Base-by-base conservation (phyloP, 2,329 filamentous ascomycete species). In the Aspergillus piperis region DNA sequence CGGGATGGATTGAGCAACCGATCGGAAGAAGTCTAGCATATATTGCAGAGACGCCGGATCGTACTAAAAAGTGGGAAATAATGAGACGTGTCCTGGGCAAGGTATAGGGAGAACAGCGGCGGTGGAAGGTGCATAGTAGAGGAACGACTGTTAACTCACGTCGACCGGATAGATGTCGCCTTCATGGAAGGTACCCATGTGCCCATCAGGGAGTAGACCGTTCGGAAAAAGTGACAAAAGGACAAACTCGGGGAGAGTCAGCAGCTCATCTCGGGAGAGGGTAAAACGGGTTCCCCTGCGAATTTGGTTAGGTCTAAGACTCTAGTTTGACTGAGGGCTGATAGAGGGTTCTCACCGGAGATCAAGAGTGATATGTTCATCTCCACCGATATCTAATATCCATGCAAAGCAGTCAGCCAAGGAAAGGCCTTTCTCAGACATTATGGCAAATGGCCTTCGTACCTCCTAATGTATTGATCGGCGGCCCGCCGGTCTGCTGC, bases 21-120 rank as follows among this genome's bases (percentile, higher is more conserved):
- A 88, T 66, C 95, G 90, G 82, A 99, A 99, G 79, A 99, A 99
- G 71, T 97, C 94, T 66, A 99, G 86, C 95, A 99, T 99, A 81
- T 98, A 99, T 79, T 98, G 92, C 58, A 99, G 86, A 51, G 94
- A 98, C 56, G 89, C 88, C 23, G 95, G 94, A 77, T 99, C 95
- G 80, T 98, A 99, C 95, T 99, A 80, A 69, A 78, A 80, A 32
- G 68, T 62, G 69, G 49, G 42, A 64, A 60, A 51, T 63, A 60
- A 52, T 63, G 53, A 64, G 65, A 48, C 38, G 11, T 39, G 50
- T 5, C 23, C 39, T 27, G 25, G 41, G 38, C 10, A 36, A 32
- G 19, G 11, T 23, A 10, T 17, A 47, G 19, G 17, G 10, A 49
- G 17, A 51, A 30, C 19, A 49, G 8, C 11, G 21, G 15, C 52